Conservation (phyloP, 495 filamentous ascomycete species). For the Staphylotrichum longicolle region DNA sequence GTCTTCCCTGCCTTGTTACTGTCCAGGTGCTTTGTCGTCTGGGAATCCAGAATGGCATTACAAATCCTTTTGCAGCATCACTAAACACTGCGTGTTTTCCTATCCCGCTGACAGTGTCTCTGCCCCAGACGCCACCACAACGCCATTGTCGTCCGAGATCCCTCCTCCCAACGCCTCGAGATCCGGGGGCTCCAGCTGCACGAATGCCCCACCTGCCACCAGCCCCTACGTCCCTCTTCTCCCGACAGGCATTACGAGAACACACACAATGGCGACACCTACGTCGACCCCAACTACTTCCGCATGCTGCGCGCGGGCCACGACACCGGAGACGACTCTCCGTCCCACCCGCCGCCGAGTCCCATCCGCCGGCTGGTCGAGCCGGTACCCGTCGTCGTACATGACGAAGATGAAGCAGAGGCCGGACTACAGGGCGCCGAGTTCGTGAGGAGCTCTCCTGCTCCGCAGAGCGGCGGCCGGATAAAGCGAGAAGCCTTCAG, state of each 20-base stretch:
- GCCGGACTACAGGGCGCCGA: slow-evolving; percentile 43
- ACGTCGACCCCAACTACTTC: slow-evolving; percentile 89
- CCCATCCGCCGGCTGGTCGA: slow-evolving; percentile 49
- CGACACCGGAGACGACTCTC: slow-evolving; percentile 22
- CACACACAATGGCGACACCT: slow-evolving; percentile 56
- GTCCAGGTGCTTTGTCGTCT: too few species aligned
- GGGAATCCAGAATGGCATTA: too few species aligned
- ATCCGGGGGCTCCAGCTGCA: slow-evolving; percentile 64
- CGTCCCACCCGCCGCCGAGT: slow-evolving; percentile 42
- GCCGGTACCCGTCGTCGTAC: slow-evolving; percentile 36
- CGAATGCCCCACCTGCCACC: slow-evolving; percentile 86
- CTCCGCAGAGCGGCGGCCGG: slow-evolving; percentile 52
- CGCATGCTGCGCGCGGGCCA: slow-evolving; percentile 71
- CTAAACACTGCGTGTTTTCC: not conserved
- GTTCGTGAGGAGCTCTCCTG: slow-evolving; percentile 54
- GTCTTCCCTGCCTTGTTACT: too few species aligned
- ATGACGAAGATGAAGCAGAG: slow-evolving; percentile 26
- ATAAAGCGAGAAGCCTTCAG: slow-evolving; percentile 86
- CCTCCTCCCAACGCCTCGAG: slow-evolving; percentile 76
- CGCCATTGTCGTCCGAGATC: slow-evolving; percentile 87
- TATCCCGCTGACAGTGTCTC: not conserved
- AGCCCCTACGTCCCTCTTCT: slow-evolving; percentile 60
- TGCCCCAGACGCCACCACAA: slow-evolving; percentile 77
- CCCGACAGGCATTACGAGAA: slow-evolving; percentile 49
- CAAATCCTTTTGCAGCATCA: not conserved